Evolutionary conservation across 2,329 filamentous ascomycete genomes (phyloP).

Genomic region (Sporothrix brunneoviolacea): DNA sequence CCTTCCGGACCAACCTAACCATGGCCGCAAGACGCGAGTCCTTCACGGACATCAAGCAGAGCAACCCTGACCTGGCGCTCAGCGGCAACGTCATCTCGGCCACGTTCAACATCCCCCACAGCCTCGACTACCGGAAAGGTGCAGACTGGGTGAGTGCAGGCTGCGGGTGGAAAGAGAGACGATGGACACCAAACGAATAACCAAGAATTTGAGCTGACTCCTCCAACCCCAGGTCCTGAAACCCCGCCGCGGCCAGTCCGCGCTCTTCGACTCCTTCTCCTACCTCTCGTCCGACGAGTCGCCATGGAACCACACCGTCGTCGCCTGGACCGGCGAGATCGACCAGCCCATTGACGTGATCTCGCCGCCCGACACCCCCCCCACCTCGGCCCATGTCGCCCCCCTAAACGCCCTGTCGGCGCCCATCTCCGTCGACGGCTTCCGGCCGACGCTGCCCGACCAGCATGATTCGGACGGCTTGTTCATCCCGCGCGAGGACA

Average conservation of each 20-base stretch:
- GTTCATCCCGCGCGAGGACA: constrained; percentile 62
- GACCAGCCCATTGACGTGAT: constrained; percentile 41
- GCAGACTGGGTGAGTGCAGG: constrained; percentile 58
- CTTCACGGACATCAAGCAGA: constrained; percentile 47
- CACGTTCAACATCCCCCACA: constrained; percentile 57
- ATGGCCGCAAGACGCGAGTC: constrained; percentile 43
- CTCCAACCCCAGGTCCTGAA: constrained; percentile 56
- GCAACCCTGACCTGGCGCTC: constrained; percentile 50
- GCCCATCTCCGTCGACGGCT: constrained; percentile 69
- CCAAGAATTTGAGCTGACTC: constrained; percentile 17
- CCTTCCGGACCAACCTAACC: constrained; percentile 34
- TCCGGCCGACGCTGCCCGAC: constrained; percentile 49
- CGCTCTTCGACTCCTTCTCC: constrained; percentile 84
- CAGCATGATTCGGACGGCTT: constrained; percentile 59
- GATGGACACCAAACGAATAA: neutral
- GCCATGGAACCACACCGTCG: constrained; percentile 85
- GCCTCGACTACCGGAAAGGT: constrained; percentile 50
- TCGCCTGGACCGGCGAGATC: constrained; percentile 93
- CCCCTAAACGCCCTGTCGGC: constrained; percentile 69
- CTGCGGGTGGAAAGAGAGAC: neutral
- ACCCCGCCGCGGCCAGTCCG: constrained; percentile 77
- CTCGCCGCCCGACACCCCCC: constrained; percentile 42
- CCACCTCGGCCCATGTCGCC: constrained; percentile 42
- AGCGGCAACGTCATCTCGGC: constrained; percentile 62
- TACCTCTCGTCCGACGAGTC: constrained; percentile 78